Conservation (phyloP, 2,329 filamentous ascomycete genomes). For the Aspergillaceae sp. region DNA sequence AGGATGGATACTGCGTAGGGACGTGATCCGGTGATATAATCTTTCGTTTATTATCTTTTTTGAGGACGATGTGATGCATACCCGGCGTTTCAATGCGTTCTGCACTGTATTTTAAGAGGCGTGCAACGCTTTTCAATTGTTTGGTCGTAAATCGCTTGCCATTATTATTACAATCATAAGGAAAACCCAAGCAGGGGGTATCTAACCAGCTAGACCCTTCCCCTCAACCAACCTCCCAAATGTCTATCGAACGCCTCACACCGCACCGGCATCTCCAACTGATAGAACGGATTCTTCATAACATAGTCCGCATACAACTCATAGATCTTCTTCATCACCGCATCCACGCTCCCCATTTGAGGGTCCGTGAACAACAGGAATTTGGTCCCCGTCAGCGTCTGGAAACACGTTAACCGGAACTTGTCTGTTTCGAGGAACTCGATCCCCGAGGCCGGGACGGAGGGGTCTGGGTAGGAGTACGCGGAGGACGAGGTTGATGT, state of each 20-base stretch:
- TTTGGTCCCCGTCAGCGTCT: conserved; percentile 87
- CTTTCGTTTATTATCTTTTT: conserved; percentile 2
- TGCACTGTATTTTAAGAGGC: conserved; percentile 13
- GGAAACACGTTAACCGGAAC: conserved; percentile 93
- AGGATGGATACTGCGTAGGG: conserved; percentile 84
- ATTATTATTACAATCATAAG: conserved; percentile 10
- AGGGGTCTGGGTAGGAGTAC: conserved; percentile 25
- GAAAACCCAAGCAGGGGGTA: no score
- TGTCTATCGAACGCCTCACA: conserved; percentile 93
- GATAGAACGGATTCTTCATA: conserved; percentile 99
- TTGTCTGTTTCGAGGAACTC: conserved; percentile 91
- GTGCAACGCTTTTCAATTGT: conserved; percentile 1
- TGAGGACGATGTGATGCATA: conserved; percentile 29
- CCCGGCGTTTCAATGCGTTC: conserved; percentile 27
- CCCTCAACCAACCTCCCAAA: conserved; percentile 68
- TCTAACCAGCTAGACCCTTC: conserved; percentile 32
- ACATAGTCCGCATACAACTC: conserved; percentile 95
- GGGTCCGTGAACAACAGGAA: conserved; percentile 93
- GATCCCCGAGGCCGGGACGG: conserved; percentile 52
- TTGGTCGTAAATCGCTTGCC: conserved; percentile 1
- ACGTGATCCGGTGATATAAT: conserved; percentile 4
- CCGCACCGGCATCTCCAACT: conserved; percentile 91
- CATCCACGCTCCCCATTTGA: conserved; percentile 74
- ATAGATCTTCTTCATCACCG: conserved; percentile 75
- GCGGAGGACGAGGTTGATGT: conserved; percentile 11